These are phyloP conservation scores for Achaetomium macrosporum DNA, from an alignment of 2,329 filamentous ascomycete genomes.

Conservation along the genomic window DNA sequence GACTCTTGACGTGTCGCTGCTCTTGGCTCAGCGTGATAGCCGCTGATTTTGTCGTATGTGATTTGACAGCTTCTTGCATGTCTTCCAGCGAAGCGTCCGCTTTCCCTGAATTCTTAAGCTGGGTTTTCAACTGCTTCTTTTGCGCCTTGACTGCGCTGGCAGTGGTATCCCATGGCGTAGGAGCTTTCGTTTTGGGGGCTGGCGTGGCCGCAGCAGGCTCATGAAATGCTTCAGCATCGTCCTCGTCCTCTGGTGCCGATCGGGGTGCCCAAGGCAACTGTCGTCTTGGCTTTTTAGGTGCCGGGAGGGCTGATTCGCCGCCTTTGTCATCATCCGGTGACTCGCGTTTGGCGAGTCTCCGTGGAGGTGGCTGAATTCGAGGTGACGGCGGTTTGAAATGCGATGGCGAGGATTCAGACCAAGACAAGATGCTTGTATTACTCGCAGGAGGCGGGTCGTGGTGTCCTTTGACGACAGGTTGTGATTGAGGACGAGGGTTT, in stretches of 20 bases:
- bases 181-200: conserved; percentile 30
- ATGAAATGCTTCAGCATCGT: conserved; percentile 25
- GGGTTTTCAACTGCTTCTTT: conserved; percentile 66
- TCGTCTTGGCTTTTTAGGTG: conserved; percentile 49
- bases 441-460: conserved; percentile 22
- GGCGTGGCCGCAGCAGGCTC: conserved; percentile 29
- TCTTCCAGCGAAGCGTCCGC: conserved; percentile 41
- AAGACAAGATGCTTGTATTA: conserved; percentile 46
- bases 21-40: conserved; percentile 75
- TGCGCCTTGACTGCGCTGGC: conserved; percentile 71
- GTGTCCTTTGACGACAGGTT: not conserved
- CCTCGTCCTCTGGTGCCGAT: conserved; percentile 32
- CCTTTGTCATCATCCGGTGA: conserved; percentile 32
- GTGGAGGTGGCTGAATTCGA: conserved; percentile 14
- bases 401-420: conserved; percentile 62
- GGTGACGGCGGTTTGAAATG: conserved; percentile 38
- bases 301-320: conserved; percentile 31
- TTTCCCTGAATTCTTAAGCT: conserved; percentile 44
- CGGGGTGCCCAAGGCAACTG: conserved; percentile 47
- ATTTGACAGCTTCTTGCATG: conserved; percentile 37
- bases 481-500: conserved; percentile 21
- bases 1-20: conserved; percentile 73
- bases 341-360: conserved; percentile 38
- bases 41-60: conserved; percentile 32
- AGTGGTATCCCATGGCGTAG: conserved; percentile 63